phyloP scores from a whole-genome alignment of 345 rosid species.

The Acer campestre region DNA sequence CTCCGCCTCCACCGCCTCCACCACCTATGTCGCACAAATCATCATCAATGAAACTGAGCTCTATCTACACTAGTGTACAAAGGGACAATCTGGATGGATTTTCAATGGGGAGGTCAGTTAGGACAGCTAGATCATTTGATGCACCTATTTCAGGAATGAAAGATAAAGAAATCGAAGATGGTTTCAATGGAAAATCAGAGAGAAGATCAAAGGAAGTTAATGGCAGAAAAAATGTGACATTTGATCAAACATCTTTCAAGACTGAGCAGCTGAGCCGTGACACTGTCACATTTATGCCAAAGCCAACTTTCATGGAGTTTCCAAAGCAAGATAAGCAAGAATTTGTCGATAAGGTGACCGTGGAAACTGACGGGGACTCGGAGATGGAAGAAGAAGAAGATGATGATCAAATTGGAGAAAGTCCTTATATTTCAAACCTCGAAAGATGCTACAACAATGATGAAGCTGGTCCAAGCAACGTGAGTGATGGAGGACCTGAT shows the following conservation, averaged over 20 bases:
- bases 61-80: constrained; percentile 14
- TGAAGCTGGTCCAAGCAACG: constrained; percentile 31
- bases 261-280: constrained; percentile 25
- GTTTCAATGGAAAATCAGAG: constrained; percentile 11
- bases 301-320: constrained; percentile 36
- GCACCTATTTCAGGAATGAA: constrained; percentile 8
- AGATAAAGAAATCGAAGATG: constrained; percentile 21
- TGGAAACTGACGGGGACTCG: constrained; percentile 40
- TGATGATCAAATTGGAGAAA: constrained; percentile 23
- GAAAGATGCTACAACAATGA: constrained; percentile 22
- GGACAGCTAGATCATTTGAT: constrained; percentile 36
- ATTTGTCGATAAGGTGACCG: constrained; percentile 30
- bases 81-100: constrained; percentile 10
- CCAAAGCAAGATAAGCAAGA: constrained; percentile 28
- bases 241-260: constrained; percentile 31
- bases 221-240: constrained; percentile 14
- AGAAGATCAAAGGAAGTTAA: constrained; percentile 5
- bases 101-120: constrained; percentile 33
- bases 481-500: constrained; percentile 60
- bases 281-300: constrained; percentile 20
- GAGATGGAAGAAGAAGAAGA: constrained; percentile 35
- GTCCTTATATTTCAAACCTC: not conserved
- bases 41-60: constrained; percentile 31
- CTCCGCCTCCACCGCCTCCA: constrained; percentile 74
- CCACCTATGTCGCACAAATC: constrained; percentile 42